Evolutionary conservation across 768 basidiomycete species (phyloP), one percentile per base, ranked within the genome.

Genomic region (Phlebiopsis flavidoalba): DNA sequence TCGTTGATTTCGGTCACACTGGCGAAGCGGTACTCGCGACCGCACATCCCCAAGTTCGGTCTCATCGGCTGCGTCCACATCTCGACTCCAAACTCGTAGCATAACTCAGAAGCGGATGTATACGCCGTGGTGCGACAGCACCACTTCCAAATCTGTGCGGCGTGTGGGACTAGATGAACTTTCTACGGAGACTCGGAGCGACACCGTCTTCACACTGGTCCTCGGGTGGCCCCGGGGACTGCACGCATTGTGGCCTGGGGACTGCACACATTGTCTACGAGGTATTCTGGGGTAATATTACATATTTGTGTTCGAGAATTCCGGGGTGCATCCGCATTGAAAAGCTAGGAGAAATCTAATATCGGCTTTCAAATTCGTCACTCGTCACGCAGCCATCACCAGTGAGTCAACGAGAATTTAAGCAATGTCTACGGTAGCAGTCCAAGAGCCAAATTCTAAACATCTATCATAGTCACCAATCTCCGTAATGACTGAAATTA

Each of bases 1-100:
- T 98, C 76, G 78, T 98, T 35, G 97, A 97, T 12, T 98, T 98
- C 66, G 96, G 96, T 6, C 85, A 96, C 24, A 98, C 98, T 66
- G 86, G 94, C 0, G 92, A 95, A 67, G 88, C 88, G 21, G 90
- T 89, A 0, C 81, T 96, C 46, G 73, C 86, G 96, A 3, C 82
- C 98, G 40, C n/a, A n/a, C 26, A 74, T 90, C 10, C 85, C 91
- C 0, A n/a, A n/a, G n/a, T 98, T 98, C 70, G 93, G 89, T 24
- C 79, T 93, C 67, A 88, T 84, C 0, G 77, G 83, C 65, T 87
- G 85, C 64, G 64, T 95, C 47, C 96, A 94, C 74, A 71, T 80
- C 5, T 78, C 80, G 8, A 85, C 81, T 63, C 83, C 88, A 0
- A 71, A 77, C 10, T 84, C 85, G 0, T 58, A 74, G 19, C 73